Evolutionary conservation across 345 rosid genomes (phyloP), one percentile per base, ranked within the genome.

Genomic region (Hibiscus syriacus): DNA sequence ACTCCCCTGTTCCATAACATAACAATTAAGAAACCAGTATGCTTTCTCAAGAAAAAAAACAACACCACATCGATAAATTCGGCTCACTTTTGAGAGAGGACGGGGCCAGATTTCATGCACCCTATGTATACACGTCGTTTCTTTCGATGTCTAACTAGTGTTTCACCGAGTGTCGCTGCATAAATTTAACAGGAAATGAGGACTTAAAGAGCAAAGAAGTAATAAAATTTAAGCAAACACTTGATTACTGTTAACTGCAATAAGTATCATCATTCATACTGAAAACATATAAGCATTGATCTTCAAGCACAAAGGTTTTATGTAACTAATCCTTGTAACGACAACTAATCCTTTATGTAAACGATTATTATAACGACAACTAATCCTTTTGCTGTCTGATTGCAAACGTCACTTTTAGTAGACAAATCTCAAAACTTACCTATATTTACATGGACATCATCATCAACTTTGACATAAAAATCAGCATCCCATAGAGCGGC

Each of bases 101-200:
- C 92, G 8, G 97, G 99, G 68, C 97, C 97, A 48, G 97, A 94
- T 74, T 90, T 91, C 99, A 89, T 94, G 86, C 99, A 94, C 11
- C 99, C 99, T 4, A 94, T 84, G 64, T 89, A 91, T 6, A 89
- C 83, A 50, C 91, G 78, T 34, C 78, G 85, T 72, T 94, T 94
- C 60, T 82, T 81, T 41, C 89, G 69, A 78, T 94, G 92, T 76
- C 96, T 87, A 71, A 82, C 82, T 68, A 94, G 84, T 50, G 95
- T 91, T 83, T 87, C 92, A 34, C 97, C 96, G 1, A 91, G 92
- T 50, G 99, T 91, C 49, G 92, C 97, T 93, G 85, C 82, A 80
- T 36, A 29, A 67, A 22, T 55, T 66, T 70, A 26, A 66, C 62
- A 63, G 64, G 19, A 52, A 43, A 72, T 27, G 41, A 38, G 12